phyloP scores from a whole-genome alignment of 2,329 filamentous ascomycete species.

The Fusarium sp. region DNA sequence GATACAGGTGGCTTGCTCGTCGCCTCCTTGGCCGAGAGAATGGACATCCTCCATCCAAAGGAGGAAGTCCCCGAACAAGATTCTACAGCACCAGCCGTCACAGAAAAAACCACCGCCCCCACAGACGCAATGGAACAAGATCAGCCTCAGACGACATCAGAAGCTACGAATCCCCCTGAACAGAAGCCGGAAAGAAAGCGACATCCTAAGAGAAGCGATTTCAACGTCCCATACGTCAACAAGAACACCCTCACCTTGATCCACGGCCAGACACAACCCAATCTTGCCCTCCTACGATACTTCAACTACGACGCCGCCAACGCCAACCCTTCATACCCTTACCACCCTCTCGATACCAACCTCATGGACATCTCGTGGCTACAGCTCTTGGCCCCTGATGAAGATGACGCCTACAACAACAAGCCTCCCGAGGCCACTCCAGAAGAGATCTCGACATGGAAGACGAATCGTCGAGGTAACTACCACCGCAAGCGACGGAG shows the following conservation, averaged over 20 bases:
- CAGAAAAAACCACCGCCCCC: conserved; percentile 2
- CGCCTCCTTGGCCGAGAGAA: conserved; percentile 87
- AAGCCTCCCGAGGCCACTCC: conserved; percentile 73
- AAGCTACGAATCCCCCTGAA: conserved; percentile 14
- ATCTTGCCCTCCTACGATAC: conserved; percentile 88
- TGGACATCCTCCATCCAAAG: conserved; percentile 80
- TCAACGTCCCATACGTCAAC: conserved; percentile 75
- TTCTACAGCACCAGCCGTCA: background rate
- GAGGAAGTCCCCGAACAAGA: conserved; percentile 35
- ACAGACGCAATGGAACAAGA: conserved; percentile 20
- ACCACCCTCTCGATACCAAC: conserved; percentile 86
- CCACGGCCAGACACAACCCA: conserved; percentile 87
- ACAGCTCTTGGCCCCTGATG: conserved; percentile 83
- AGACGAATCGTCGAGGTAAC: conserved; percentile 84
- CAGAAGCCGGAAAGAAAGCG: conserved; percentile 47
- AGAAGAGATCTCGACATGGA: conserved; percentile 77
- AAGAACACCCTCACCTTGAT: conserved; percentile 86
- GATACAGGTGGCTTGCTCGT: conserved; percentile 88
- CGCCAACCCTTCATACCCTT: conserved; percentile 68
- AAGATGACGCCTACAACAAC: conserved; percentile 80
- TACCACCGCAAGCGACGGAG: conserved; percentile 92
- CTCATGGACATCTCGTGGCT: conserved; percentile 92
- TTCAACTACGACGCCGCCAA: conserved; percentile 85
- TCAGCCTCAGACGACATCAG: conserved; percentile 20
- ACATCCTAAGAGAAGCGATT: conserved; percentile 60